Evolutionary conservation across 2,329 filamentous ascomycete genomes (phyloP).

Genomic region (Monosporascus sp.): DNA sequence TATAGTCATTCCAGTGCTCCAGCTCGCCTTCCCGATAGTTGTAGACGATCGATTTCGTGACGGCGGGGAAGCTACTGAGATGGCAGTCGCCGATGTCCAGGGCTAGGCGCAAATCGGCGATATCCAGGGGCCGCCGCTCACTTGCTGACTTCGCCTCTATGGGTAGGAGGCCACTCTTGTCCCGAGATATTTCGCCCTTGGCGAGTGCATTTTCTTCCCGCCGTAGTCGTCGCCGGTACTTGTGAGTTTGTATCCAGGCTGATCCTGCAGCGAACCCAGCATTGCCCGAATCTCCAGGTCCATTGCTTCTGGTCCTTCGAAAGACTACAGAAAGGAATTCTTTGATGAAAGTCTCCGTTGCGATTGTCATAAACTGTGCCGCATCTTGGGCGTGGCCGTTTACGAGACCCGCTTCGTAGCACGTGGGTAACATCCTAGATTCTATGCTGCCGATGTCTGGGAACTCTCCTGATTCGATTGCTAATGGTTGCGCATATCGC

Average conservation of each 20-base stretch:
- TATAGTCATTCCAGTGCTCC: constrained; percentile 60
- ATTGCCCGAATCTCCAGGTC: constrained; percentile 55
- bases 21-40: constrained; percentile 72
- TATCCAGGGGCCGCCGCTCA: constrained; percentile 65
- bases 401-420: constrained; percentile 59
- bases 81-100: constrained; percentile 71
- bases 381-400: constrained; percentile 56
- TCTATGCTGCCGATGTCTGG: constrained; percentile 60
- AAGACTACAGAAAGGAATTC: constrained; percentile 60
- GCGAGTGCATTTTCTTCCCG: constrained; percentile 69
- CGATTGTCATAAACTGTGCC: constrained; percentile 58
- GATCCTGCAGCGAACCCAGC: constrained; percentile 61
- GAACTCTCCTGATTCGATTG: constrained; percentile 64
- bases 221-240: constrained; percentile 69
- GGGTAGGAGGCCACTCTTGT: constrained; percentile 73
- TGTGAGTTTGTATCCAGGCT: constrained; percentile 71
- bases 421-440: constrained; percentile 61
- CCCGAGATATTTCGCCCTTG: constrained; percentile 68
- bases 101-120: constrained; percentile 73
- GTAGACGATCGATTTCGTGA: constrained; percentile 65
- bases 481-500: constrained; percentile 58
- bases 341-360: constrained; percentile 63
- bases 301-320: constrained; percentile 59
- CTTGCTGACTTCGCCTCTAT: constrained; percentile 73
- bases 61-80: constrained; percentile 70